Percentiles rank a stretch among this genome's conserved stretches.
Conservation (phyloP, 2,329 filamentous ascomycete genomes). For the Aspergillus versicolor region DNA sequence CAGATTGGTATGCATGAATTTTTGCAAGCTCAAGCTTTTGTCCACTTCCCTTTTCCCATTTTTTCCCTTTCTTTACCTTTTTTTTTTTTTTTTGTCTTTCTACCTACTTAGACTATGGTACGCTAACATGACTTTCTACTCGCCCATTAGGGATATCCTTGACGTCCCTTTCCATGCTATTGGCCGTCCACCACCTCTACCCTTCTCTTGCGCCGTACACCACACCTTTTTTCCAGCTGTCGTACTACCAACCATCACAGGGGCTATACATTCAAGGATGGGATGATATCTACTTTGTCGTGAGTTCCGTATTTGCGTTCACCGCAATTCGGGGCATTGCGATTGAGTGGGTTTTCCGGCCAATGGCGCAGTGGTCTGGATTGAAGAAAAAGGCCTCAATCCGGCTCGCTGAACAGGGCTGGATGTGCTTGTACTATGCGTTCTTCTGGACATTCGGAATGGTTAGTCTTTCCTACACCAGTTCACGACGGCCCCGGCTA, state of each 20-base stretch:
- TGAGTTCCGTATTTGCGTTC: slow-evolving; percentile 78
- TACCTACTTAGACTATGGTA: background rate
- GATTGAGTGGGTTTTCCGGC: slow-evolving; percentile 85
- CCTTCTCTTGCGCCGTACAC: slow-evolving; percentile 76
- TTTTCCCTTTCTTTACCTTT: background rate
- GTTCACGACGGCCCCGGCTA: slow-evolving; percentile 5
- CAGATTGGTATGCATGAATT: slow-evolving; percentile 66
- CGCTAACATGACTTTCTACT: slow-evolving; percentile 3
- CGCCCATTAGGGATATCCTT: slow-evolving; percentile 68
- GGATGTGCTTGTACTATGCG: slow-evolving; percentile 80
- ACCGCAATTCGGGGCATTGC: slow-evolving; percentile 78
- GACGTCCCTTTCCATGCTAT: slow-evolving; percentile 79
- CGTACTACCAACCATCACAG: slow-evolving; percentile 71
- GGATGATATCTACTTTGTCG: slow-evolving; percentile 76
- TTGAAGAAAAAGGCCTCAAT: slow-evolving; percentile 75
- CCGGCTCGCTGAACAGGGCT: slow-evolving; percentile 91
- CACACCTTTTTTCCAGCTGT: slow-evolving; percentile 83
- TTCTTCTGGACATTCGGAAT: slow-evolving; percentile 81
- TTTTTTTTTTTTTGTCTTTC: background rate
- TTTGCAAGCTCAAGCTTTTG: background rate
- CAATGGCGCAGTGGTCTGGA: slow-evolving; percentile 70
- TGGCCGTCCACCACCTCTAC: slow-evolving; percentile 78
- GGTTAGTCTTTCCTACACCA: slow-evolving; percentile 52
- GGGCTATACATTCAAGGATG: slow-evolving; percentile 72
- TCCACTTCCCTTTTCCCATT: background rate